Evolutionary conservation across 345 rosid genomes (phyloP).

Genomic region (Durio zibethinus): DNA sequence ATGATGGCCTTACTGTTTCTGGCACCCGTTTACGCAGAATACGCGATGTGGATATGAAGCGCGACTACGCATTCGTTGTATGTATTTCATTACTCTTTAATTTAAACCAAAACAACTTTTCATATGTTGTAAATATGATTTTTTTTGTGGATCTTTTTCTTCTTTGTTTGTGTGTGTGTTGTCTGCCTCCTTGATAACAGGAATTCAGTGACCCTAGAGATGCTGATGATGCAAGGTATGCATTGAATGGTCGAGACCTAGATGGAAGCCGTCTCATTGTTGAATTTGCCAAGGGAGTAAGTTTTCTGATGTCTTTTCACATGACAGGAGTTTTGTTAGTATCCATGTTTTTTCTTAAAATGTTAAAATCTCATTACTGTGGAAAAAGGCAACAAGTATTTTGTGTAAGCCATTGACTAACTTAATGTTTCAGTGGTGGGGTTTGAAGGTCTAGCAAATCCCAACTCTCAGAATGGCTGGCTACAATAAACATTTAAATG

Average conservation of each 20-base stretch:
- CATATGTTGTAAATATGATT: constrained; percentile 28
- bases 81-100: constrained; percentile 29
- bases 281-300: constrained; percentile 78
- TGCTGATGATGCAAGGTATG: constrained; percentile 79
- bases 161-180: neutral
- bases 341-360: neutral
- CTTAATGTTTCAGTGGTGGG: neutral
- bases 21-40: constrained; percentile 92
- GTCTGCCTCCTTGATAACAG: constrained; percentile 28
- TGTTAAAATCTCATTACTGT: neutral
- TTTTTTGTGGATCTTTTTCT: neutral
- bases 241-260: constrained; percentile 66
- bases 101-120: neutral
- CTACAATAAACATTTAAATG: neutral
- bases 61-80: constrained; percentile 90
- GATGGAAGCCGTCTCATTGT: constrained; percentile 77
- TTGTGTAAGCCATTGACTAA: too few relatives aligned
- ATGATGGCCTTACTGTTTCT: constrained; percentile 93
- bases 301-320: constrained; percentile 8
- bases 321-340: neutral
- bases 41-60: constrained; percentile 95
- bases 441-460: neutral
- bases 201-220: constrained; percentile 79
- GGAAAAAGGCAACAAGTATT: neutral
- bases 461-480: neutral